Conservation (phyloP, 225 moss, liverwort and hornwort species). For the Marchantia polymorpha region DNA sequence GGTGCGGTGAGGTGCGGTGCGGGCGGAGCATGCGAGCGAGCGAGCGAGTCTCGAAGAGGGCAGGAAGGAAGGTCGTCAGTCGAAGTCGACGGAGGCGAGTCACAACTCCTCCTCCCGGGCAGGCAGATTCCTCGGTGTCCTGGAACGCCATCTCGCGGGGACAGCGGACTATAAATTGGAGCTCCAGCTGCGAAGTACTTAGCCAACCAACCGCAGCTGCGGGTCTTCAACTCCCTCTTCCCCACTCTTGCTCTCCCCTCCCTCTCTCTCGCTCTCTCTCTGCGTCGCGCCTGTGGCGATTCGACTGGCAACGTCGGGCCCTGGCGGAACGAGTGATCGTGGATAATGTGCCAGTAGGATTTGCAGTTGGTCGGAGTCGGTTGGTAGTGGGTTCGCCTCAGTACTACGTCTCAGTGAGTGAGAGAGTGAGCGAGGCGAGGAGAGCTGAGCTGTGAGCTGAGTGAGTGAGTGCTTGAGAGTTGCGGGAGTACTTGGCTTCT, state of each 20-base stretch:
- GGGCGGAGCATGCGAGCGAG: not conserved
- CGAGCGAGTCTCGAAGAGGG: not conserved
- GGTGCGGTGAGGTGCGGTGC: not conserved
- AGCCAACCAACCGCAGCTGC: not conserved
- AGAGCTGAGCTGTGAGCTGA: too few species aligned
- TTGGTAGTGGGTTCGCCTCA: too few species aligned
- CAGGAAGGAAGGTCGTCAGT: not conserved
- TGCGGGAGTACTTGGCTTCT: not conserved
- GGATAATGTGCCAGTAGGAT: too few species aligned
- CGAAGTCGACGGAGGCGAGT: not conserved
- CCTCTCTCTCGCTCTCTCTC: not conserved
- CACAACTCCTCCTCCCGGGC: too few species aligned
- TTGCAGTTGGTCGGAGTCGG: too few species aligned
- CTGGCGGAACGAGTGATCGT: not conserved
- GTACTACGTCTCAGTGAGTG: too few species aligned
- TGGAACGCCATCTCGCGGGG: not conserved
- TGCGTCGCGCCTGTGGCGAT: too few species aligned
- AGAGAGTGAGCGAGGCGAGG: too few species aligned
- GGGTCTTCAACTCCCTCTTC: not conserved
- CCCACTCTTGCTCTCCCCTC: not conserved
- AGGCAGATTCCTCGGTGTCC: not conserved
- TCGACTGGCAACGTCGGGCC: not conserved
- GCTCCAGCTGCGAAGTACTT: not conserved
- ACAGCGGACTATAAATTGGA: not conserved
- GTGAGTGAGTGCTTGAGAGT: too few species aligned